phyloP scores from a whole-genome alignment of 2,329 filamentous ascomycete genomes.

The Pseudogymnoascus sp. region DNA sequence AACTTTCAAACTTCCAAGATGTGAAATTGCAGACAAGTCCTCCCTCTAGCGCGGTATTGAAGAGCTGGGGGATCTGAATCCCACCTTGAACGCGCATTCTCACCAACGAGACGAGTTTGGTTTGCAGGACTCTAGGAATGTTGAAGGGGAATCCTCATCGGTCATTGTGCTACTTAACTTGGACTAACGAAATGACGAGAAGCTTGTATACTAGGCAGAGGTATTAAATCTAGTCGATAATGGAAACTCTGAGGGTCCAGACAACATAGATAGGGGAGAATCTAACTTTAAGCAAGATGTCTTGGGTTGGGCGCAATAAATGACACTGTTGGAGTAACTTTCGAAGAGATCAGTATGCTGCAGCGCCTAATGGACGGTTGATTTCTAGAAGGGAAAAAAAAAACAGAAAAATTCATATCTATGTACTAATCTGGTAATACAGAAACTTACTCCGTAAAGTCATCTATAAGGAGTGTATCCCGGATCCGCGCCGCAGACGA shows the following conservation, averaged over 20 bases:
- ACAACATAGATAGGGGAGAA: not conserved
- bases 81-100: not conserved
- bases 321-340: not conserved
- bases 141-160: not conserved
- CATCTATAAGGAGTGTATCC: not conserved
- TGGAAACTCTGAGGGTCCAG: not conserved
- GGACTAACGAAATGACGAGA: not conserved
- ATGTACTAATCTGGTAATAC: slow-evolving; percentile 1
- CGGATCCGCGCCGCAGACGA: not conserved
- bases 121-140: not conserved
- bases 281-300: too few species aligned
- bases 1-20: not conserved
- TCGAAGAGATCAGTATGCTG: not conserved
- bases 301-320: too few species aligned
- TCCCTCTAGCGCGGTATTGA: not conserved
- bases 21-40: not conserved
- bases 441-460: not conserved
- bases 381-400: not conserved
- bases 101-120: not conserved
- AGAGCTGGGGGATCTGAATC: not conserved
- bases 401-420: not conserved
- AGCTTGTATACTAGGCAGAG: not conserved
- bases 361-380: not conserved
- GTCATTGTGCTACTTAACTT: not conserved
- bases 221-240: not conserved